Evolutionary conservation across 306 rosid genomes (phyloP), one percentile per base, ranked within the genome.

Genomic region (Pterocarpus macrocarpus): DNA sequence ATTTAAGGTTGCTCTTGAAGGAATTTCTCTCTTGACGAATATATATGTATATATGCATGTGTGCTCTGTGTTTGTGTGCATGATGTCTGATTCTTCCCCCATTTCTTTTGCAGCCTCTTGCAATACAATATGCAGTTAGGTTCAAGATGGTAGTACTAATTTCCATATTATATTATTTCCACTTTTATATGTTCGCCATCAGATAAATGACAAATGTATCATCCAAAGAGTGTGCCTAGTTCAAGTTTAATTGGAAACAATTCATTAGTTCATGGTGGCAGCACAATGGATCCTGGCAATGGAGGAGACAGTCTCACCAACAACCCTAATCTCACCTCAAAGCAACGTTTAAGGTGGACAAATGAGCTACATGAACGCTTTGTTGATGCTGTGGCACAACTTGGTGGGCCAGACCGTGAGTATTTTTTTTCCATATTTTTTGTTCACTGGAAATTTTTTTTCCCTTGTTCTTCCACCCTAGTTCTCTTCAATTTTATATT

Each of bases 371-470:
- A 95, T 70, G 98, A 95, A 66, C 97, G 97, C 83, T 95, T 95
- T 81, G 91, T 95, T 69, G 97, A 93, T 88, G 98, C 99, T 28
- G 99, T 95, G 78, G 92, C 91, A 79, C 98, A 95, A 82, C 99
- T 95, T 76, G 99, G 99, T 15, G 99, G 99, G 53, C 98, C 99
- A 73, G 99, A 95, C 85, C 94, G 99, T 95, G 92, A 93, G 99
- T 91, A 79, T 79, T 78, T 71, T 68, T 68, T 33, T 56, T 55
- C 80, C 28, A 22, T 22, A 22, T 22, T 63, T 39, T 82, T 62
- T 82, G 75, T 57, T 66, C 76, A 66, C 78, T 84, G n/a, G 78
- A 38, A 61, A 62, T 41, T 58, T 64, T 57, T 57, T 57, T 53
- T 1, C 49, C 49, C 74, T 77, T 65, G 2, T 52, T 69, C 49